phyloP scores from a whole-genome alignment of 1,284 basidiomycete species.

The Athelia sp. region DNA sequence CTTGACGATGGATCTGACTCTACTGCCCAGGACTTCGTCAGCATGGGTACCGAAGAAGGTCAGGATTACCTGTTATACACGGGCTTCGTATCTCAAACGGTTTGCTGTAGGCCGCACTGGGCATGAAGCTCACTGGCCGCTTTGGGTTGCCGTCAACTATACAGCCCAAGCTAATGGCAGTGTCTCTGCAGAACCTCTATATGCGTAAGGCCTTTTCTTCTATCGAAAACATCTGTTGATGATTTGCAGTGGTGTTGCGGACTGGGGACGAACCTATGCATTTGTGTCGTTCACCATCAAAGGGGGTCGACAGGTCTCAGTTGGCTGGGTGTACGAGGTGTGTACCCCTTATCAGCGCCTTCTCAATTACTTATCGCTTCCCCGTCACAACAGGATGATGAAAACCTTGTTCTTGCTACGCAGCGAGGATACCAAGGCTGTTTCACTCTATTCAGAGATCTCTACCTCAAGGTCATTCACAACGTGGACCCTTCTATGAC shows the following conservation, averaged over 20 bases:
- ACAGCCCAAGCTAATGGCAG: background rate
- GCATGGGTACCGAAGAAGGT: background rate
- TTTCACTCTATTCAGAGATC: conserved; percentile 1
- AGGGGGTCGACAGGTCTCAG: background rate
- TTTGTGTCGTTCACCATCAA: background rate
- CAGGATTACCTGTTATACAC: background rate
- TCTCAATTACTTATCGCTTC: background rate
- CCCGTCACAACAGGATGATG: background rate
- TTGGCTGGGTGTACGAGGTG: background rate
- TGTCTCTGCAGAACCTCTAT: background rate
- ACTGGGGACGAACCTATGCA: background rate
- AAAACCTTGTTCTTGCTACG: background rate
- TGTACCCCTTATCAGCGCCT: background rate
- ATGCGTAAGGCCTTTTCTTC: background rate
- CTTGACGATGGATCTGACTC: background rate
- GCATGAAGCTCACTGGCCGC: background rate
- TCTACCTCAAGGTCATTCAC: background rate
- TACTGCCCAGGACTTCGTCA: background rate
- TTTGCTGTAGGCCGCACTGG: background rate
- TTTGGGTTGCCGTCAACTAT: background rate
- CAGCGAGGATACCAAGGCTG: conserved; percentile 1
- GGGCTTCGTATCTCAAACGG: background rate
- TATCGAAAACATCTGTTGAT: too few species aligned
- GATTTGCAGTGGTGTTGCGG: background rate
- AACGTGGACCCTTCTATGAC: conserved; percentile 1